These are phyloP conservation scores for Termitomyces sp. DNA, from an alignment of 1,284 basidiomycete genomes.

Conservation along the genomic window DNA sequence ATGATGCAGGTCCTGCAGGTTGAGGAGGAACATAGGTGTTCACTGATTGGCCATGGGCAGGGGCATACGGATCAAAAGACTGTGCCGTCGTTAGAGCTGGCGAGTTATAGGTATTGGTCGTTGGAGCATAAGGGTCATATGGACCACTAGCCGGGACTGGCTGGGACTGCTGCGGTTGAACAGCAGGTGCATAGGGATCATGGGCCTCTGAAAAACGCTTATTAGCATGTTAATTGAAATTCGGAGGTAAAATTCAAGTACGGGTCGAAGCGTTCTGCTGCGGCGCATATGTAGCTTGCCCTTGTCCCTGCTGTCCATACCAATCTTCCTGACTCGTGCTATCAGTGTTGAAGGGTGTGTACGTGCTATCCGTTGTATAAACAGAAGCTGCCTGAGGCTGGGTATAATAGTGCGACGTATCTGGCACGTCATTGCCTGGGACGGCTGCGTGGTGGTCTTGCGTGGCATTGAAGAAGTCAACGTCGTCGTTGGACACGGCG, in stretches of 20 bases:
- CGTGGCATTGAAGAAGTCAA: slow-evolving; percentile 7
- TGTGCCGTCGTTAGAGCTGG: neutral
- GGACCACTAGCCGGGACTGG: neutral
- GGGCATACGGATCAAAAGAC: slow-evolving; percentile 9
- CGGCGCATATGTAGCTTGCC: slow-evolving; percentile 6
- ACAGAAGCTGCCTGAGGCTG: slow-evolving; percentile 8
- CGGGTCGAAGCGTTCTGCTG: slow-evolving; percentile 8
- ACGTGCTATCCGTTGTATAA: slow-evolving; percentile 12
- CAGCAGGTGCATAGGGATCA: slow-evolving; percentile 2
- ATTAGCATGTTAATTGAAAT: neutral
- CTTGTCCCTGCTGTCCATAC: slow-evolving; percentile 18
- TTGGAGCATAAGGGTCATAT: slow-evolving; percentile 31
- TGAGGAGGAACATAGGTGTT: slow-evolving; percentile 8
- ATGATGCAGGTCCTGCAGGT: slow-evolving; percentile 2
- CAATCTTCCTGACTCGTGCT: slow-evolving; percentile 18
- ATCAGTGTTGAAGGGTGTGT: slow-evolving; percentile 12
- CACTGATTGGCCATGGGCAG: neutral
- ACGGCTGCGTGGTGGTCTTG: neutral
- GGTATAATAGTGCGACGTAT: slow-evolving; percentile 12
- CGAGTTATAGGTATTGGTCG: slow-evolving; percentile 13
- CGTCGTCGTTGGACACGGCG: slow-evolving; percentile 9
- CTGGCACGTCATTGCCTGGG: neutral
- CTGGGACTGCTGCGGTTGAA: slow-evolving; percentile 7
- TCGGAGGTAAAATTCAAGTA: slow-evolving; percentile 6
- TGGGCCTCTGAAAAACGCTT: slow-evolving; percentile 3